phyloP scores from a whole-genome alignment of 2,329 filamentous ascomycete species.

The Xylariales sp. region DNA sequence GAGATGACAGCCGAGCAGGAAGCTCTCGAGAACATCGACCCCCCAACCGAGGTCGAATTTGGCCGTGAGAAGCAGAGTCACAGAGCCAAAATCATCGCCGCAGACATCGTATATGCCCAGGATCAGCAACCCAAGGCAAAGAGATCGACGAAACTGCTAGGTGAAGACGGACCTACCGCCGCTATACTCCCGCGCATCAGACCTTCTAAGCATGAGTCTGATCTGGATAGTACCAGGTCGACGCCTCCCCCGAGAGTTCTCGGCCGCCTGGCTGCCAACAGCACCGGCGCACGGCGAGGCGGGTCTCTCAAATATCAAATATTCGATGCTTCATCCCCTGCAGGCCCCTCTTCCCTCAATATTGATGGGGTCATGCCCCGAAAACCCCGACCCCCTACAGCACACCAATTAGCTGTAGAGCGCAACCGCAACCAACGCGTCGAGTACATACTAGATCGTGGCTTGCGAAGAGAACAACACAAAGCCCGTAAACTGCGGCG shows the following conservation, averaged over 20 bases:
- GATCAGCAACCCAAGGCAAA: constrained; percentile 45
- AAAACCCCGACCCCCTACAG: constrained; percentile 71
- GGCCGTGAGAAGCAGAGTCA: constrained; percentile 60
- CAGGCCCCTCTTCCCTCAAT: constrained; percentile 40
- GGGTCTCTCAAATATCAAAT: constrained; percentile 55
- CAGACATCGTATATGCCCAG: constrained; percentile 65
- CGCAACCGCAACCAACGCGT: constrained; percentile 73
- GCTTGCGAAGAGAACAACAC: constrained; percentile 62
- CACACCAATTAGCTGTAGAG: constrained; percentile 77
- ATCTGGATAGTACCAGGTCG: constrained; percentile 47
- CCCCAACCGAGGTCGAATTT: constrained; percentile 40
- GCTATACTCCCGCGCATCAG: constrained; percentile 59
- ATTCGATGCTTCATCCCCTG: constrained; percentile 57
- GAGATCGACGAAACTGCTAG: constrained; percentile 26
- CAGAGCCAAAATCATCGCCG: constrained; percentile 68
- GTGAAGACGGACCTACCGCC: constrained; percentile 48
- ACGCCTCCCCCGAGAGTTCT: constrained; percentile 44
- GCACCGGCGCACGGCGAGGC: constrained; percentile 34
- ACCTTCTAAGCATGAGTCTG: constrained; percentile 57
- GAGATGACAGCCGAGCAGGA: constrained; percentile 63
- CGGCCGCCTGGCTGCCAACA: constrained; percentile 30
- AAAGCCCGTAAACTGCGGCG: constrained; percentile 57
- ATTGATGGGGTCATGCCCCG: constrained; percentile 52
- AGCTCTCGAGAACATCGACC: constrained; percentile 68
- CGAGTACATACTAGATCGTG: constrained; percentile 76